These are phyloP conservation scores for Volvariella volvacea DNA, from an alignment of 1,284 basidiomycete genomes.

Conservation along the genomic window DNA sequence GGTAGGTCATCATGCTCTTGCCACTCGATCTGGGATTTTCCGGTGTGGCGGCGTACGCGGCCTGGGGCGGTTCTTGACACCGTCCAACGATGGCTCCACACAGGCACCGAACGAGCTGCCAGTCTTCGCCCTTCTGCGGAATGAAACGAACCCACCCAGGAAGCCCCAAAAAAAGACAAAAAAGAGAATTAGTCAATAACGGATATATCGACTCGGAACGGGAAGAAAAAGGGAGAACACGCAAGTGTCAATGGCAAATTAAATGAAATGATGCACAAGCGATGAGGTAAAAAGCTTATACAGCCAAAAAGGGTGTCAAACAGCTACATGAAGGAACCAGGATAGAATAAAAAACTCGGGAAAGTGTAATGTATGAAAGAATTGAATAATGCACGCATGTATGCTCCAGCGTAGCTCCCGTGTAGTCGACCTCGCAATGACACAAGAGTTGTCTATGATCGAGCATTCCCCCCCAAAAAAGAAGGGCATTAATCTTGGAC, in stretches of 20 bases:
- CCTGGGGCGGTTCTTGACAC: conserved; percentile 41
- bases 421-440: conserved; percentile 51
- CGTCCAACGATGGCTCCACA: conserved; percentile 77
- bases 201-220: no score
- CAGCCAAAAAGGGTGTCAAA: conserved; percentile 9
- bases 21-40: conserved; percentile 25
- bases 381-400: conserved; percentile 34
- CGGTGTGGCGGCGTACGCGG: not conserved
- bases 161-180: conserved; percentile 13
- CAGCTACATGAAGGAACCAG: no score
- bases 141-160: no score
- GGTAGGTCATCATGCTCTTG: conserved; percentile 41
- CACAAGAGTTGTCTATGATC: conserved; percentile 79
- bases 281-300: conserved; percentile 8
- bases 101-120: conserved; percentile 62
- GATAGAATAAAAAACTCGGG: conserved; percentile 11
- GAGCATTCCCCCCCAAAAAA: conserved; percentile 30
- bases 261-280: conserved; percentile 10
- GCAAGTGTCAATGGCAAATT: no score
- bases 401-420: conserved; percentile 81
- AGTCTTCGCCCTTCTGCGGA: conserved; percentile 49
- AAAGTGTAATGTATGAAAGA: no score
- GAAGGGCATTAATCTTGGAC: conserved; percentile 63
- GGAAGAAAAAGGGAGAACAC: no score
- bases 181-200: no score